Base-by-base conservation (phyloP, 2,329 filamentous ascomycete species). In the Colletotrichum tofieldiae region DNA sequence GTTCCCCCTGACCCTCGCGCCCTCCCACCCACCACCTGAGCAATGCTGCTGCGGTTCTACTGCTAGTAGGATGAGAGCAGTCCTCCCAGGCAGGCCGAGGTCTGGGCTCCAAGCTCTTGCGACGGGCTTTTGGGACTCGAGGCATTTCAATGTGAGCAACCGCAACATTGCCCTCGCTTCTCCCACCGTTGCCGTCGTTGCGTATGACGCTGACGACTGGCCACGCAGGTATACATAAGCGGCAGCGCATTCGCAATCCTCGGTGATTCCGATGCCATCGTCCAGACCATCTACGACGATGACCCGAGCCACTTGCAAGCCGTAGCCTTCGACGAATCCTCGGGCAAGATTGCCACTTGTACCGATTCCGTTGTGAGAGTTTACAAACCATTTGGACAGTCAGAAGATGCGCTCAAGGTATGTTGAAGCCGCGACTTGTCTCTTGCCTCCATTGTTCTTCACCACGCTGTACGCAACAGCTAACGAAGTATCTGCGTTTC, bases 281-380 rank as follows among this genome's bases (percentile, higher is more conserved):
- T 98, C 43, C 96, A 99, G 82, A 98, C 95, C 5, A 93, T 97
- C 76, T 97, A 98, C 84, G 92, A 96, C 78, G 93, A 97, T 78
- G 90, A 94, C 75, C 86, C 91, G 32, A 87, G 84, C 20, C 80
- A 81, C 41, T 84, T 98, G 37, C 89, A 94, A 75, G 93, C 94
- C 37, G 90, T 98, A 75, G 89, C 91, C 39, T 89, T 98, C 74
- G 94, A 98, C 78, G 93, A 97, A 79, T 84, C 86, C 23, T 93
- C 93, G 11, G 96, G 95, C 60, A 97, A 94, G 85, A 94, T 98
- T 81, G 94, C 94, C 51, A 90, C 91, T 26, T 93, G 92, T 77
- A 93, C 93, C 39, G 86, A 87, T 26, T 83, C 84, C 29, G 86
- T 89, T 74, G 89, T 96, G 56, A 93, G 94, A 77, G 85, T 98